Base-by-base conservation (phyloP, 2,329 filamentous ascomycete species). In the Xylariaceae sp. region DNA sequence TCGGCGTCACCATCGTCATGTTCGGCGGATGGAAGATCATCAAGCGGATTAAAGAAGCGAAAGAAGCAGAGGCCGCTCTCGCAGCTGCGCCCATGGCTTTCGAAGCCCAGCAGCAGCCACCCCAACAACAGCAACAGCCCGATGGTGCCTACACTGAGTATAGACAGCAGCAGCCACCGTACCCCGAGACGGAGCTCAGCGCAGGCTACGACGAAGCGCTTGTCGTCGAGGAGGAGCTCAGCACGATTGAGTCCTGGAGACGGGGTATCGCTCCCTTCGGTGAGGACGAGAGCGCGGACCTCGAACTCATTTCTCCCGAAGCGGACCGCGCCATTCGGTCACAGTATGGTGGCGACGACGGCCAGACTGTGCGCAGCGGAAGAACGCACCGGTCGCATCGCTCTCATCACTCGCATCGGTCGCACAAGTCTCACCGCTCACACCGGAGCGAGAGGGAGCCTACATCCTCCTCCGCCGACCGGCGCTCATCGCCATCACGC, bases 1-100 rank as follows among this genome's bases (percentile, higher is more conserved):
- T 95, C 0, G 93, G 93, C 12, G 84, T 95, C n/a, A 97, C 93
- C 0, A 83, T 97, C 7, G 88, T 98, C 58, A 91, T 93, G 64
- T 88, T 98, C 49, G 93, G 93, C 43, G 92, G 93, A 5, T 97
- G 89, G 79, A 97, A 95, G 70, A 96, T 98, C 64, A 83, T 98
- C 68, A 94, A 96, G 75, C 85, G 83, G 57, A 88, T 97, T 55
- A 67, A 68, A 48, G 75, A 76, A 43, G 63, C 61, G 14, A 64
- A 63, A 35, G 58, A 61, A 27, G 47, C 53, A 36, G 37, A 50
- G 20, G 37, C 48, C 19, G 40, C 48, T 12, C 40, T 48, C 22
- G 48, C 55, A n/a, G 35, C 47, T 36, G 33, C 41, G 20, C 59
- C 65, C 21, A 62, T 67, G 55, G 65, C 63, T 1, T 62, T 66